Percentiles rank a stretch among this genome's conserved stretches.
These are phyloP conservation scores for Schizophyllum amplum DNA, from an alignment of 1,284 basidiomycete genomes.

Conservation along the genomic window DNA sequence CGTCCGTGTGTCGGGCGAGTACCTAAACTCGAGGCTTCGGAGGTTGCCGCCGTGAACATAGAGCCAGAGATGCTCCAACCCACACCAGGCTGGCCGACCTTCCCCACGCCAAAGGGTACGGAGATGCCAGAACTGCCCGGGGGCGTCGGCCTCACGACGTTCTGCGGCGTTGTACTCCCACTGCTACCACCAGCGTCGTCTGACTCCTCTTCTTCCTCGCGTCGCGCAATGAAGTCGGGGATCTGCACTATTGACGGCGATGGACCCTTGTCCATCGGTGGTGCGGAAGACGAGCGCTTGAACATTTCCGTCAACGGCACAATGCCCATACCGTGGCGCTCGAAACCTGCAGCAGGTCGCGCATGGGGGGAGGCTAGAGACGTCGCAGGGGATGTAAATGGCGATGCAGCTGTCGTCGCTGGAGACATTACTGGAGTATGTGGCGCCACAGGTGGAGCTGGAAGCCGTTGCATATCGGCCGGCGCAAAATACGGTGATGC, in stretches of 20 bases:
- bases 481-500: no score
- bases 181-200: background rate
- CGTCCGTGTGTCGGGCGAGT: background rate
- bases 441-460: no score
- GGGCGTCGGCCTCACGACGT: background rate
- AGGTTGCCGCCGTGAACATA: background rate
- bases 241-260: background rate
- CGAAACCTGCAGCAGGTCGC: background rate
- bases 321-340: background rate
- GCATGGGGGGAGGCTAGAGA: background rate
- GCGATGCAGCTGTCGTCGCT: background rate
- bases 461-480: background rate
- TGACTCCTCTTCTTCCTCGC: background rate
- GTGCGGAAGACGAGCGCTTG: conserved; percentile 14
- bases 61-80: background rate
- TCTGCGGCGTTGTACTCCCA: background rate
- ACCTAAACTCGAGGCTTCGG: background rate
- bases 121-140: background rate
- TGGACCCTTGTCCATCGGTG: background rate
- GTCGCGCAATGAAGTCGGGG: background rate
- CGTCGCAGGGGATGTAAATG: background rate
- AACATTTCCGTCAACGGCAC: conserved; percentile 12
- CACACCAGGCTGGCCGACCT: background rate
- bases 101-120: background rate
- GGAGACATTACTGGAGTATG: background rate